Evolutionary conservation across 306 rosid species (phyloP), one percentile per base, ranked within the genome.

Genomic region (Vigna nakashimae): DNA sequence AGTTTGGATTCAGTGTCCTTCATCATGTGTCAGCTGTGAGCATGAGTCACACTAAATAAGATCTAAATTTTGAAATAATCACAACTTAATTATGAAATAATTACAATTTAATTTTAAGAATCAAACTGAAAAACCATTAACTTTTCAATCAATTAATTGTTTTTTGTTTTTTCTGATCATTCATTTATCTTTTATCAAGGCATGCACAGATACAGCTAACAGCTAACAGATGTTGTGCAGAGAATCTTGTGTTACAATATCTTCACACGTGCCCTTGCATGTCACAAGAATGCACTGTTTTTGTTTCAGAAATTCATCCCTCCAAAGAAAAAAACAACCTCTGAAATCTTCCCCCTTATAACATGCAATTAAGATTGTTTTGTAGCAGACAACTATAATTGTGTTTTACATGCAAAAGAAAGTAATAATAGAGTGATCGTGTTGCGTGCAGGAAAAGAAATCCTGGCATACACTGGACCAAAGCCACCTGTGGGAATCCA

Each of bases 401-500:
- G 7, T n/a, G 2, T 1, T 24, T 24, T 36, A 7, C 57, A n/a
- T 51, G 57, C 57, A 50, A 51, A n/a, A 51, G 10, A 51, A n/a
- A 6, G 57, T 45, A 45, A 45, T 42, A 8, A 43, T 10, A 2
- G 15, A 42, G 13, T 9, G 9, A 42, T 42, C 46, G 50, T 45
- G 46, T 45, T 45, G 50, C 18, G 18, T 73, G 48, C 71, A 92
- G 98, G 98, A 1, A 92, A 85, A 40, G 95, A 94, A 86, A 86
- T 94, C 9, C 26, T 94, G n/a, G 73, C 97, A 0, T 92, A 95
- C 12, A 65, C 79, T 12, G 97, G 95, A 0, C 98, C 98, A 0
- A 62, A 85, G 1, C 97, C 97, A 2, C 97, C 97, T 0, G 87
- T 95, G 14, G 97, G 98, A 3, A 95, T 95, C 7, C 98, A 95